Evolutionary conservation across 306 rosid genomes (phyloP).

Genomic region (Dalbergia cochinchinensis): DNA sequence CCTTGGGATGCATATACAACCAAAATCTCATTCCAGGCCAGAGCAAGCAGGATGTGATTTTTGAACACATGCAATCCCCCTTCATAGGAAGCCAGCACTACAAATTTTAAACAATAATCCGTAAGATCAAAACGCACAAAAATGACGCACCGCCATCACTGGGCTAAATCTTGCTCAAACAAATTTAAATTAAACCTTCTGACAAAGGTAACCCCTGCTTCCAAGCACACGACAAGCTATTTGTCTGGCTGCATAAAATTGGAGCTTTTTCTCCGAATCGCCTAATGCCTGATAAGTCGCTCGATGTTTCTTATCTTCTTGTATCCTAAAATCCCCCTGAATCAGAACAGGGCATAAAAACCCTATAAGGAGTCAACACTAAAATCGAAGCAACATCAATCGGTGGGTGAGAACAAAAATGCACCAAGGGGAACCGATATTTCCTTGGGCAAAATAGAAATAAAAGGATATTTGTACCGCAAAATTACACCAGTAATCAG

Average conservation of each 20-base stretch:
- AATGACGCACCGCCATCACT: constrained; percentile 15
- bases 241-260: constrained; percentile 89
- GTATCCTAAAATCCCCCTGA: constrained; percentile 69
- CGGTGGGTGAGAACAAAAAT: no score
- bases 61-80: constrained; percentile 90
- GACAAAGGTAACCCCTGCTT: constrained; percentile 93
- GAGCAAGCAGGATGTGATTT: constrained; percentile 59
- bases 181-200: constrained; percentile 64
- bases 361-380: neutral
- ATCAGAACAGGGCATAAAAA: constrained; percentile 7
- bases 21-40: constrained; percentile 80
- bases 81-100: constrained; percentile 94
- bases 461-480: no score
- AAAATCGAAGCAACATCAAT: neutral
- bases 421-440: neutral
- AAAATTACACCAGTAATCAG: neutral
- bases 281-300: constrained; percentile 77
- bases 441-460: no score
- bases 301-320: constrained; percentile 88
- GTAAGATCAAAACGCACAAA: constrained; percentile 23
- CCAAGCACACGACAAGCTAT: constrained; percentile 96
- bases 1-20: constrained; percentile 99
- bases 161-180: constrained; percentile 1
- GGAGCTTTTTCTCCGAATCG: constrained; percentile 80
- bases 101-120: constrained; percentile 28